Percentiles rank a stretch among this genome's conserved stretches.
These are phyloP conservation scores for Epichloe uncinata DNA, from an alignment of 2,329 filamentous ascomycete genomes.

Conservation along the genomic window DNA sequence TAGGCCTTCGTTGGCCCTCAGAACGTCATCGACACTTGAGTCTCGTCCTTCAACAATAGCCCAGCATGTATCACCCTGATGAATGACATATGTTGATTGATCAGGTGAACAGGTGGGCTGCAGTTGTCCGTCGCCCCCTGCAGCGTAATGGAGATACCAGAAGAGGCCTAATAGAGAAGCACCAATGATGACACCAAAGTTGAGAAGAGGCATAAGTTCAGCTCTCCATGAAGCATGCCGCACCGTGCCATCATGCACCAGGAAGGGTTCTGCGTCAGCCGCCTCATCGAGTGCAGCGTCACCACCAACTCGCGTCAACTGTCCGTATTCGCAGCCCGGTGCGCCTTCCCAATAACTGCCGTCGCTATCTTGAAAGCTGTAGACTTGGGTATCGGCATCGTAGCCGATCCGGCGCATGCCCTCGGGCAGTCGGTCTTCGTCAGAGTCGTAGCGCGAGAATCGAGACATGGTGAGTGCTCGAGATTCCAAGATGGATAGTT, in stretches of 20 bases:
- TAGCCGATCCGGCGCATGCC: slow-evolving; percentile 43
- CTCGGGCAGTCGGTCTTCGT: slow-evolving; percentile 38
- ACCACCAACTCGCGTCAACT: slow-evolving; percentile 27
- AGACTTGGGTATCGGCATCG: slow-evolving; percentile 39
- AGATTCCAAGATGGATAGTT: too few species aligned
- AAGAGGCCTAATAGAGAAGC: slow-evolving; percentile 36
- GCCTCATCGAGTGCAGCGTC: slow-evolving; percentile 13
- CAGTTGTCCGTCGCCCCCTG: slow-evolving; percentile 6
- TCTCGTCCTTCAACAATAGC: slow-evolving; percentile 30
- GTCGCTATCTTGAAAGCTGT: slow-evolving; percentile 36
- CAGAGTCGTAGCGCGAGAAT: slow-evolving; percentile 30
- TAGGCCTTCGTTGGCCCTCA: slow-evolving; percentile 30
- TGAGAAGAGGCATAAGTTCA: slow-evolving; percentile 41
- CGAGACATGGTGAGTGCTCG: slow-evolving; percentile 23
- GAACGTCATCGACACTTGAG: slow-evolving; percentile 32
- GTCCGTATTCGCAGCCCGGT: slow-evolving; percentile 36
- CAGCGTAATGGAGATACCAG: slow-evolving; percentile 29
- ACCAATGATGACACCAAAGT: slow-evolving; percentile 42
- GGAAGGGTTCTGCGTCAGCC: slow-evolving; percentile 19
- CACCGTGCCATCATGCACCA: slow-evolving; percentile 10
- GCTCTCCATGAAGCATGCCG: slow-evolving; percentile 33
- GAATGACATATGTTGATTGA: slow-evolving; percentile 25
- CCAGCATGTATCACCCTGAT: slow-evolving; percentile 39
- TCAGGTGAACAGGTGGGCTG: slow-evolving; percentile 15
- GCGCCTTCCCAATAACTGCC: slow-evolving; percentile 37